Evolutionary conservation across 164 flowering plant genomes (phyloP), one percentile per base, ranked within the genome.

Genomic region (Kingdonia uniflora): DNA sequence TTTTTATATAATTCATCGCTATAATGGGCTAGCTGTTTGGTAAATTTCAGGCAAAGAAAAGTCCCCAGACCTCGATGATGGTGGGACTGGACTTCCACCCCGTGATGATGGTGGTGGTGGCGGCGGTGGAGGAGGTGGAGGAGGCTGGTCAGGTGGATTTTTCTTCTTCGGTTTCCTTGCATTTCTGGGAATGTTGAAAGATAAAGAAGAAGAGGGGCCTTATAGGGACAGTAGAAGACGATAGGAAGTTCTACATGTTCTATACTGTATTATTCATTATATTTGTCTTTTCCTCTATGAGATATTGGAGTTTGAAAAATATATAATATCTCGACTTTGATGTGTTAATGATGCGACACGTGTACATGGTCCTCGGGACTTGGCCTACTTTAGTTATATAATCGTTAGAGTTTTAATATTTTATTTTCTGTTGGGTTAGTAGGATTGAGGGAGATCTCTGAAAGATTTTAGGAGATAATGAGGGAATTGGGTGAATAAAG

Each of bases 51-150:
- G 79, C 10, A 76, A 82, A 67, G 87, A 80, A 45, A 83, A 85
- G 66, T 76, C 86, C 15, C 97, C 97, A 2, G 76, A 82, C 5
- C 82, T 89, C 6, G 97, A 86, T 66, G 94, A 89, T 68, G 95
- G 95, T 24, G 95, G 88, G 14, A 56, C 79, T 14, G 97, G 97
- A 47, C 69, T 89, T 45, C 97, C 97, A 11, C 97, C 97, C 2
- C 76, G 92, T 57, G 95, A 83, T 63, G 97, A 86, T 61, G 96
- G 59, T 38, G 95, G 81, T 20, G 96, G 90, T 0, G 97, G 97
- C 0, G 97, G 97, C 0, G 97, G 97, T 0, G 90, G 87, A 0
- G 92, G 95, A 1, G 87, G 91, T 1, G 88, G 91, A 7, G 95
- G 88, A 14, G 59, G 70, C 55, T 89, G 76, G 77, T 65, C 82